Conservation (phyloP, 2,329 filamentous ascomycete genomes). For the Penicillium sp. region DNA sequence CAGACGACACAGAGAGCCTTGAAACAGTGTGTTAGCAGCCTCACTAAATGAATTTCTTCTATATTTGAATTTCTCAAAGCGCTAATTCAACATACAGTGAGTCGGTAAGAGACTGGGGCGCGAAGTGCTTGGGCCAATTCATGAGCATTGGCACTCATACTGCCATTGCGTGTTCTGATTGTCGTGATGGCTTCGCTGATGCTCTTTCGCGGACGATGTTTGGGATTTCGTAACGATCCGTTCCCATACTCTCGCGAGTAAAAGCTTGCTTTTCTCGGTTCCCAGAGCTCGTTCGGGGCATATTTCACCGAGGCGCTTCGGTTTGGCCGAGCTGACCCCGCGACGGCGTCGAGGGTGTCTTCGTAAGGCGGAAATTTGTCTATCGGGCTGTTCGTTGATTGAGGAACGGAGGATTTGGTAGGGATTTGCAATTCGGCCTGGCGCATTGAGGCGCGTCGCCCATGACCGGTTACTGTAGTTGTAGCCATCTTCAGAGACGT, state of each 20-base stretch:
- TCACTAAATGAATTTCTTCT: constrained; percentile 42
- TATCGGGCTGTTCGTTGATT: constrained; percentile 28
- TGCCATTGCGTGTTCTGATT: constrained; percentile 67
- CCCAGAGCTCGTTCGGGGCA: constrained; percentile 49
- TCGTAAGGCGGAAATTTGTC: constrained; percentile 41
- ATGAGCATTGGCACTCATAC: too few relatives aligned
- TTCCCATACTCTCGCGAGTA: constrained; percentile 38
- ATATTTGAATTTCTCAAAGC: not conserved
- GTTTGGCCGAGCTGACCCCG: constrained; percentile 21
- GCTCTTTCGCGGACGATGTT: constrained; percentile 72
- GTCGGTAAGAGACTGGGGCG: constrained; percentile 76
- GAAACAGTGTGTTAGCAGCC: constrained; percentile 50
- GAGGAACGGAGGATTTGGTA: constrained; percentile 22
- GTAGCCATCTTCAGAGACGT: constrained; percentile 29
- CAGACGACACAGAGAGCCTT: constrained; percentile 79
- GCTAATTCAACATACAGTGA: constrained; percentile 58
- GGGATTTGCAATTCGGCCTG: constrained; percentile 30
- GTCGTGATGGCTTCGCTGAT: constrained; percentile 78
- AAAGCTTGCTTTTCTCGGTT: constrained; percentile 49
- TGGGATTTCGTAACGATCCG: constrained; percentile 25
- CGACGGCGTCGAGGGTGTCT: constrained; percentile 25
- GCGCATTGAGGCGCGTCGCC: constrained; percentile 33
- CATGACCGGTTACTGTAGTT: constrained; percentile 34
- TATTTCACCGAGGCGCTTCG: constrained; percentile 25
- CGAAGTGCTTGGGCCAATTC: constrained; percentile 85